A percentile compares a stretch with the other conserved stretches of the same genome.
phyloP scores from a whole-genome alignment of 352 stramenopile species.

The Globisporangium alternatum region DNA sequence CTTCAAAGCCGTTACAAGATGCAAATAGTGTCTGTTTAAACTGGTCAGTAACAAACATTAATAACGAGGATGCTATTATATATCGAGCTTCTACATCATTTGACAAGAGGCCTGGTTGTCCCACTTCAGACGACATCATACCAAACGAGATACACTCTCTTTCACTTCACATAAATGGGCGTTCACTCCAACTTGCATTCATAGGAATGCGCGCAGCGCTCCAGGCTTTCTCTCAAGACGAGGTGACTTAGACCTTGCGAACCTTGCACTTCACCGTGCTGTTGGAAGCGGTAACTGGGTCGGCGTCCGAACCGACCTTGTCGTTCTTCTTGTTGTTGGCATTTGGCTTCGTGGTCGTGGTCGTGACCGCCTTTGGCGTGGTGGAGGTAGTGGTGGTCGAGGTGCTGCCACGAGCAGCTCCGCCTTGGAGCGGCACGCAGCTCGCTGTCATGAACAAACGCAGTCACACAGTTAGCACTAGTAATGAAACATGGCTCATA shows the following conservation, averaged over 20 bases:
- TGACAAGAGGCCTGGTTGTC: too few species aligned
- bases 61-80: too few species aligned
- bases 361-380: neutral
- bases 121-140: too few species aligned
- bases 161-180: too few species aligned
- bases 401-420: neutral
- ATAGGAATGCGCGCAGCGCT: neutral
- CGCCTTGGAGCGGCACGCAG: conserved; percentile 1
- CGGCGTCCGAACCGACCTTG: neutral
- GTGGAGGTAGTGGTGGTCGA: neutral
- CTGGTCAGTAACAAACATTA: too few species aligned
- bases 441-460: neutral
- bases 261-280: conserved; percentile 27
- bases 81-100: too few species aligned
- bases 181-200: too few species aligned
- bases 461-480: neutral
- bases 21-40: too few species aligned
- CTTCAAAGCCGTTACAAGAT: too few species aligned
- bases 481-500: neutral
- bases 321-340: neutral
- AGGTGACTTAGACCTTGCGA: neutral
- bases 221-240: neutral
- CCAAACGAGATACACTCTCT: too few species aligned
- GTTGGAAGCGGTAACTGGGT: conserved; percentile 30
- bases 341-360: neutral